Base-by-base conservation (phyloP, 176 grass and related monocot genomes). In the Tuctoria greenei region DNA sequence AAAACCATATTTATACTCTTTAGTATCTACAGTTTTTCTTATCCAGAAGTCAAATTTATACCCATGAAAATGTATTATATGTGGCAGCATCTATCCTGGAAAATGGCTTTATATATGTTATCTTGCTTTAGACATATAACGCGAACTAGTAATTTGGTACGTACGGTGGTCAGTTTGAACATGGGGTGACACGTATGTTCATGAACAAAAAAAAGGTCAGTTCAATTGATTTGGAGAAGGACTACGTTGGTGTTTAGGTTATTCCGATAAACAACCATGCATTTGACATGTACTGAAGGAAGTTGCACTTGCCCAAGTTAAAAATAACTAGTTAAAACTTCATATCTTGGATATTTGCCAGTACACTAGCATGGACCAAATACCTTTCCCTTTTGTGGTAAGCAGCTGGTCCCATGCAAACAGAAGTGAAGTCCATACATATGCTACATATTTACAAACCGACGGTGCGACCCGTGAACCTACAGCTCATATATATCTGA, bases 401-500 rank as follows among this genome's bases (percentile, higher is more conserved):
- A 45, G 64, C 25, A 69, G 25, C 42, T 34, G 26, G 67, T 69
- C 67, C 26, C 42, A 18, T 7, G 15, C 4, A 47, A 45, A 69
- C 66, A 28, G 24, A 46, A 42, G 16, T 38, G 7, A 37, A 38
- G 38, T 66, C 38, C 39, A 21, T 4, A 13, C 10, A 18, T 26
- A 58, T 26, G 18, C 6, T 26, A 26, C 41, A 0, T 8, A 39
- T 23, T 40, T 66, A 40, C 63, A 40, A 64, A 4, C 24, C 31
- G 43, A 17, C 44, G 49, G 24, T 28, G 66, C 24, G 9, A 47
- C 44, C 42, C 66, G 66, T 69, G 66, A 68, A 69, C 42, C 24
- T 69, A 67, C 40, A 67, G 41, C 65, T 45, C 65, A 67, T 23
- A 45, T 23, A 45, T 23, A 28, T 68, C 66, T 68, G 66, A 68